Base-by-base conservation (phyloP, 257 asterid species). In the Solanum etuberosum region DNA sequence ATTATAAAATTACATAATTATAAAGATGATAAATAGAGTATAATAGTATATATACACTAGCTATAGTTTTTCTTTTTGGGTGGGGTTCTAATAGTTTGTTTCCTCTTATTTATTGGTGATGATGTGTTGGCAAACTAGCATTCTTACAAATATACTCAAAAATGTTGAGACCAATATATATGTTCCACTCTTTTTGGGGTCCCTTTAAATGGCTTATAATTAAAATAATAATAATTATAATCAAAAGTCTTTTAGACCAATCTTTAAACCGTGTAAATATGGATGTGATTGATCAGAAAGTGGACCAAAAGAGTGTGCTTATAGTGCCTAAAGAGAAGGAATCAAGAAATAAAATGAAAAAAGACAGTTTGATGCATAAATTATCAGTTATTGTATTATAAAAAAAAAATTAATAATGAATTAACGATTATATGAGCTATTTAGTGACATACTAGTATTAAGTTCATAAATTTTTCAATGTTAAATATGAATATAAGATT, bases 91-190 rank as follows among this genome's bases (percentile, higher is more conserved):
- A 43, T 15, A 2, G 5, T 80, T 80, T 29, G 40, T 29, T 80
- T 80, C 67, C 65, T 74, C 84, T 85, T 65, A 46, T 67, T 78
- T 78, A 15, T 67, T 67, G 74, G 42, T 84, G 61, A 71, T 8
- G 85, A 86, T 80, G 84, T 80, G 85, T 46, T 46, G 85, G 85
- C 85, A 43, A 29, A 46, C 16, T 80, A 29, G 16, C 21, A 15
- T 80, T 46, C 85, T 46, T 18, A 46, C 67, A 46, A 80, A 46
- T 80, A 80, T 18, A 80, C 40, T 80, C 85, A 15, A 78, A 16
- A 78, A 43, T 25, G 37, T 54, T 43, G 54, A 35, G 16, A 76
- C 61, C 61, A 42, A 15, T 77, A 78, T 78, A 78, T 78, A 25
- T 18, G 25, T 16, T 46, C 67, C 85, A 29, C 42, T 80, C 42